Evolutionary conservation across 2,329 filamentous ascomycete species (phyloP).

Genomic region (Colletotrichum cuscutae): DNA sequence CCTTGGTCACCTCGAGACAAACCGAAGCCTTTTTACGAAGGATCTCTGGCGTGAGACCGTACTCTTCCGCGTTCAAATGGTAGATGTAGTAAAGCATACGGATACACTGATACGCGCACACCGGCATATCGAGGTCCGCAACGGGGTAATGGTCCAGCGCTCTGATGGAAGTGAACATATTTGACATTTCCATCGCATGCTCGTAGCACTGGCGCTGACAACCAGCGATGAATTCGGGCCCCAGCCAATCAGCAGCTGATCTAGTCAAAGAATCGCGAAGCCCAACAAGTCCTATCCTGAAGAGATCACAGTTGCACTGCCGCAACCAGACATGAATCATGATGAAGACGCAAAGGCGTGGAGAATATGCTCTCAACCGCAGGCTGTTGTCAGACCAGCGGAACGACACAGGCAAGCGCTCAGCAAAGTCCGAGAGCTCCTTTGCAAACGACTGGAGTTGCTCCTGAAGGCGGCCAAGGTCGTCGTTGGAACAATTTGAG

Average conservation of each 20-base stretch:
- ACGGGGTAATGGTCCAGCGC: conserved; percentile 63
- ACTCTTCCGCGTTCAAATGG: conserved; percentile 55
- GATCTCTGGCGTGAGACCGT: conserved; percentile 55
- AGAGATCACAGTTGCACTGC: conserved; percentile 68
- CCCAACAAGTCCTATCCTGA: conserved; percentile 62
- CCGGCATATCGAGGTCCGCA: conserved; percentile 64
- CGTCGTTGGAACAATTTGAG: conserved; percentile 50
- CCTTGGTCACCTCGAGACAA: conserved; percentile 61
- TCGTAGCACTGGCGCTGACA: conserved; percentile 64
- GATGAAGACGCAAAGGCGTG: conserved; percentile 65
- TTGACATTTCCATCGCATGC: conserved; percentile 64
- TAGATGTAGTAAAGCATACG: conserved; percentile 63
- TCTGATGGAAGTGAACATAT: conserved; percentile 64
- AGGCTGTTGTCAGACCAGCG: conserved; percentile 68
- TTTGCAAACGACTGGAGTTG: conserved; percentile 58
- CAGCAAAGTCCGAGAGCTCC: conserved; percentile 63
- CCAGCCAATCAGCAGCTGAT: conserved; percentile 55
- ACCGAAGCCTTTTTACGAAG: conserved; percentile 61
- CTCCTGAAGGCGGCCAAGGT: conserved; percentile 47
- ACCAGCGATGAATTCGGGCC: conserved; percentile 59
- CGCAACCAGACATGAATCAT: conserved; percentile 71
- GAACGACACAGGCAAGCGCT: conserved; percentile 64
- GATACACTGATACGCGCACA: conserved; percentile 66
- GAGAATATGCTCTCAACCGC: conserved; percentile 65
- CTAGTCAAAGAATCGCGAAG: conserved; percentile 62